Evolutionary conservation across 1,139 yeast genomes (phyloP).

Genomic region (Scheffersomyces illinoinensis): DNA sequence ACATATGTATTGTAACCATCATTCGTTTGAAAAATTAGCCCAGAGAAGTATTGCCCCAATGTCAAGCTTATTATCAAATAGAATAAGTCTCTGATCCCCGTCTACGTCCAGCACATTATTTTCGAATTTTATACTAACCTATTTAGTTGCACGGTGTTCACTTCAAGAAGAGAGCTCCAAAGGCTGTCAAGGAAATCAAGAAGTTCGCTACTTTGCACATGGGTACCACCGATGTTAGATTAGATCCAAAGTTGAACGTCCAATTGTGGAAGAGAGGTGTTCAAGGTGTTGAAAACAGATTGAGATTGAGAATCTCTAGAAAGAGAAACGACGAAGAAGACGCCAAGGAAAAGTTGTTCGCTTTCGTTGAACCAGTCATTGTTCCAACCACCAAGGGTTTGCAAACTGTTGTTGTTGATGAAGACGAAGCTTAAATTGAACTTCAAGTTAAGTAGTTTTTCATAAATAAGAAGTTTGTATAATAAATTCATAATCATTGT

Average conservation of each 20-base stretch:
- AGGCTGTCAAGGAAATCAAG: conserved; percentile 98
- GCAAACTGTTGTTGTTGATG: conserved; percentile 96
- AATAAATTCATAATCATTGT: conserved; percentile 5
- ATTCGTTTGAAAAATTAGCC: background rate
- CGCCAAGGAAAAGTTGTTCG: conserved; percentile 97
- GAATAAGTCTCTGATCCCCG: background rate
- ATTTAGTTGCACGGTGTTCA: conserved; percentile 90
- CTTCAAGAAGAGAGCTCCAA: conserved; percentile 99
- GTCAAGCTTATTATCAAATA: no score
- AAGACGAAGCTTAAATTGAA: conserved; percentile 64
- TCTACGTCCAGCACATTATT: background rate
- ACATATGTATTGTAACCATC: background rate
- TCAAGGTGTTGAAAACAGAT: conserved; percentile 97
- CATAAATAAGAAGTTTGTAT: conserved; percentile 13
- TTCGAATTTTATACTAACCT: background rate
- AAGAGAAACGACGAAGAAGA: conserved; percentile 99
- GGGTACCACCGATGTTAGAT: conserved; percentile 99
- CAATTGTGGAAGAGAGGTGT: conserved; percentile 99
- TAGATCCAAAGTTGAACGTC: conserved; percentile 98
- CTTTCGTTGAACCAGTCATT: conserved; percentile 96
- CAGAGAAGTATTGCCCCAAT: background rate
- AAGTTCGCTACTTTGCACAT: conserved; percentile 98
- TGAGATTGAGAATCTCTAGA: conserved; percentile 99
- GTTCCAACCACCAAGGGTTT: conserved; percentile 97
- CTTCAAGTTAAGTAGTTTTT: conserved; percentile 2